Evolutionary conservation across 306 rosid genomes (phyloP), one percentile per base, ranked within the genome.

Genomic region (Castanospermum australe): DNA sequence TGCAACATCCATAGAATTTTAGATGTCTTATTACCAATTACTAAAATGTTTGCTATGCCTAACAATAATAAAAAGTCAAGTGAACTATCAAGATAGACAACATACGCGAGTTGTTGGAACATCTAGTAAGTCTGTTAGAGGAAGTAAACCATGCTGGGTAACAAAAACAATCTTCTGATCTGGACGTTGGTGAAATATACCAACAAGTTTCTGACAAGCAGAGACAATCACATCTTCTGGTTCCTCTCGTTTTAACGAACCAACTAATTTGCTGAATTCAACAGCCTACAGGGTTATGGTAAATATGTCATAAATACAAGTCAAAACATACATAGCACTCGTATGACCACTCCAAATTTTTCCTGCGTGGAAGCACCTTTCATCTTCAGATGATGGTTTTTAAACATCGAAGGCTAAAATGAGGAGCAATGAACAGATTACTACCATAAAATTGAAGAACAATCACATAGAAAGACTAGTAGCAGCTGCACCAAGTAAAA

Each of bases 141-240:
- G 99, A 73, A 96, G 96, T 78, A 96, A 85, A 57, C 99, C 98
- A 80, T 96, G 99, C 88, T 91, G 98, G 39, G 92, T 90, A 56
- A 93, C 88, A 88, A 90, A 96, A 78, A 90, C 96, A 83, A 90
- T 79, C 87, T 96, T 96, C 90, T 96, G 99, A 85, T 96, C 99
- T 6, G 96, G 88, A 39, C 98, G 92, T 70, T 93, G 98, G 74
- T 84, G 86, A 83, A 93, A 96, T 79, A 96, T 91, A 33, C 88
- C 83, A 72, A 86, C 84, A 77, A 96, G 93, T 81, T 90, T 96
- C 88, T 91, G 97, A 86, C 98, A 93, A 38, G 98, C 86, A 83
- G 98, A 84, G 76, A 86, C 96, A 75, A 96, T 86, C 67, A 85
- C 89, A 10, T 96, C 99, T 87, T 96, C 99, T 42, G 97, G 78